These are phyloP conservation scores for Leptomonas pyrrhocoris DNA, from an alignment of 208 protist species.

Conservation along the genomic window DNA sequence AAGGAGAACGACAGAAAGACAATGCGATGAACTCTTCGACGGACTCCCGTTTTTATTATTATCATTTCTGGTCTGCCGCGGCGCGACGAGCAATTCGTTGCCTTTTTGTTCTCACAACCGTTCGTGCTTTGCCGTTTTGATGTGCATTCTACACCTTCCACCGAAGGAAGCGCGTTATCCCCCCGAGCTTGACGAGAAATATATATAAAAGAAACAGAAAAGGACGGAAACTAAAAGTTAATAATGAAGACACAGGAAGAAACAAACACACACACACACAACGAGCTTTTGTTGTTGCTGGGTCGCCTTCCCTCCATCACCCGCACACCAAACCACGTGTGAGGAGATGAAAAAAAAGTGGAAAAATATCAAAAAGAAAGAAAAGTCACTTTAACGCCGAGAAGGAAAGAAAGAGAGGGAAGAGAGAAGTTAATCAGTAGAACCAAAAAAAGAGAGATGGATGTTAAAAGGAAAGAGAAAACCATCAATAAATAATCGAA, in stretches of 20 bases:
- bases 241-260: neutral
- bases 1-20: too few species aligned
- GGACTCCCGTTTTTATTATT: neutral
- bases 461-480: neutral
- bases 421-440: neutral
- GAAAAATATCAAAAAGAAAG: neutral
- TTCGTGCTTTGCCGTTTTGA: neutral
- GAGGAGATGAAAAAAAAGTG: neutral
- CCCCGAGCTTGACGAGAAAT: slow-evolving; percentile 17
- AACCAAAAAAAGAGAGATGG: neutral
- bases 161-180: slow-evolving; percentile 29
- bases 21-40: too few species aligned
- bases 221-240: neutral
- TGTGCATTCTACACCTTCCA: slow-evolving; percentile 10
- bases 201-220: slow-evolving; percentile 6
- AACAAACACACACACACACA: slow-evolving; percentile 1
- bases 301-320: neutral
- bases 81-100: neutral
- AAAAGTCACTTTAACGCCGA: slow-evolving; percentile 9
- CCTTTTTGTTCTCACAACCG: neutral
- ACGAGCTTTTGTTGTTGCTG: neutral
- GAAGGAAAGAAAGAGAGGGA: neutral
- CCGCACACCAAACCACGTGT: neutral
- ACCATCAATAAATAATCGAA: neutral
- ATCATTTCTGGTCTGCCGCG: neutral